Base-by-base conservation (phyloP, 768 basidiomycete genomes). In the Trametes meyenii region DNA sequence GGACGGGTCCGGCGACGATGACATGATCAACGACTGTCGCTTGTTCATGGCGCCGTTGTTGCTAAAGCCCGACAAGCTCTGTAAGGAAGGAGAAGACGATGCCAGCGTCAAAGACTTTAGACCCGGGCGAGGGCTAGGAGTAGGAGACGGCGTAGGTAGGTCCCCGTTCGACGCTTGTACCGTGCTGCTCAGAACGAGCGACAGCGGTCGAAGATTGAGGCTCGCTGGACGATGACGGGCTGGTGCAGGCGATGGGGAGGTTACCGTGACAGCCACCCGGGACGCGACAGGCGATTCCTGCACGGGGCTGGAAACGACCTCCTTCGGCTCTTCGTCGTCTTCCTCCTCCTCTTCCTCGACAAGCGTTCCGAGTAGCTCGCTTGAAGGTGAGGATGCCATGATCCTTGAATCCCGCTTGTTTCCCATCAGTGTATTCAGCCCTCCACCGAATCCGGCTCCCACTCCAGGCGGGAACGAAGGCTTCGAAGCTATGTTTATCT, bases 311-410 rank as follows among this genome's bases (percentile, higher is more conserved):
- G 56, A 48, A 53, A 44, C 53, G 19, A 58, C 39, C 36, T 35
- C 58, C 43, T 57, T 43, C 35, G 70, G 59, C 26, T 67, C 48
- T 19, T 61, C 61, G 7, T 71, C 70, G 50, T 72, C 89, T 24
- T 94, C 92, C 43, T 93, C 93, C 51, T 95, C 92, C 54, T 94
- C 92, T 58, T 94, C 90, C 69, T 93, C 92, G 35, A 94, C 76
- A 29, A 94, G 79, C 17, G 92, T 93, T 61, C 85, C 83, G 12
- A 94, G 80, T 66, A 88, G 84, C 71, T 93, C 92, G 71, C 91
- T 92, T 53, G 86, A 80, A 12, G 83, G 83, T 0, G 84, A 82
- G 2, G 87, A 80, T 17, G 82, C 66, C 16, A 79, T 77, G 63
- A 88, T 79, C 74, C 89, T 92, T 0, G 92, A 94, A 71, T 94